A percentile compares a stretch with the other conserved stretches of the same genome.
These are phyloP conservation scores for Corymbia citriodora DNA, from an alignment of 441 rosid species.

Conservation along the genomic window DNA sequence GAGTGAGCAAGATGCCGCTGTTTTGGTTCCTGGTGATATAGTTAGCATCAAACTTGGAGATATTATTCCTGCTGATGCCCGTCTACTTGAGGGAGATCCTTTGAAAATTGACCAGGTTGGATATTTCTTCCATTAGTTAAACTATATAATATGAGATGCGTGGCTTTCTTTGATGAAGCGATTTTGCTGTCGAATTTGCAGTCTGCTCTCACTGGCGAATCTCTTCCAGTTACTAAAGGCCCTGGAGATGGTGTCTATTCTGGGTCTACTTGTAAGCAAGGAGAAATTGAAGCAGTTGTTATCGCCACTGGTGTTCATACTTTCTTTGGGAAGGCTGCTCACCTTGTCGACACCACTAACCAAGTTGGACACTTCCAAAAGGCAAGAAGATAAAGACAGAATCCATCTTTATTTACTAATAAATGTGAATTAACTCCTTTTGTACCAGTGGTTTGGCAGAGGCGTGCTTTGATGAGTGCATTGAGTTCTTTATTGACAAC, in stretches of 20 bases:
- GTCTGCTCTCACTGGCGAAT: conserved; percentile 11
- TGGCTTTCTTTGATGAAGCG: not conserved
- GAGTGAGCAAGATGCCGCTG: conserved; percentile 10
- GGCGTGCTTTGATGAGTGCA: not conserved
- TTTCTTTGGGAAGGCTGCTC: conserved; percentile 17
- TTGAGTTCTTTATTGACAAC: not conserved
- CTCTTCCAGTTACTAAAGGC: conserved; percentile 7
- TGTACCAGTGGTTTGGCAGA: not conserved
- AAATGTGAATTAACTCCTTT: not conserved
- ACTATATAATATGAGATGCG: not conserved
- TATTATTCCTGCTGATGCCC: conserved; percentile 9
- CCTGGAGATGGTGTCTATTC: conserved; percentile 11
- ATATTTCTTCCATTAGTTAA: not conserved
- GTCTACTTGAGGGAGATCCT: conserved; percentile 11
- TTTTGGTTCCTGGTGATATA: conserved; percentile 9
- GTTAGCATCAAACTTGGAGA: conserved; percentile 8
- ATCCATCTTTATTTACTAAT: not conserved
- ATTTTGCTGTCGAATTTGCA: not conserved
- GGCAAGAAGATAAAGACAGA: not conserved
- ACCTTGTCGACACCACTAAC: conserved; percentile 10
- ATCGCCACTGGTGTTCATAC: conserved; percentile 11
- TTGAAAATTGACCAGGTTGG: conserved; percentile 4
- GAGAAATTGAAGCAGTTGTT: conserved; percentile 8
- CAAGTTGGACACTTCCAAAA: conserved; percentile 13
- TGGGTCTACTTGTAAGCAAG: conserved; percentile 12